A percentile compares a stretch with the other conserved stretches of the same genome.
phyloP scores from a whole-genome alignment of 495 filamentous ascomycete genomes.

The Aspergillus heteromorphus region DNA sequence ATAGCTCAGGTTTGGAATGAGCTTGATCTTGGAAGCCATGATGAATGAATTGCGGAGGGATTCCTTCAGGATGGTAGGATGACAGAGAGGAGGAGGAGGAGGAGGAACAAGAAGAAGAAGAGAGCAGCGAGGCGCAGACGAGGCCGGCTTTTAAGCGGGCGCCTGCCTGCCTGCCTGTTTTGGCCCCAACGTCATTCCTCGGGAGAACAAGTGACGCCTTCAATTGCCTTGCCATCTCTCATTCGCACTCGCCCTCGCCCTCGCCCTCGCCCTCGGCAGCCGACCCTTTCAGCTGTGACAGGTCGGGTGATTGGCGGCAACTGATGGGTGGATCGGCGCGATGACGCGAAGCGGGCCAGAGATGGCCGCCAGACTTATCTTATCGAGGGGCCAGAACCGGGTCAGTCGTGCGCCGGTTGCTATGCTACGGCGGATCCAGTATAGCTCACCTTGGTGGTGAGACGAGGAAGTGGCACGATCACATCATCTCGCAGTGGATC shows the following conservation, averaged over 20 bases:
- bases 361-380: background rate
- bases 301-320: background rate
- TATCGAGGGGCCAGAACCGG: background rate
- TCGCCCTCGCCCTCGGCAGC: background rate
- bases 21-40: constrained; percentile 38
- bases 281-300: background rate
- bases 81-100: background rate
- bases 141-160: background rate
- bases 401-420: too few relatives aligned
- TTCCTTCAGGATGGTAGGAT: background rate
- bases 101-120: too few relatives aligned
- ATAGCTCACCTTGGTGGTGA: background rate
- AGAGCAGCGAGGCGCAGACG: background rate
- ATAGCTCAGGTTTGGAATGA: constrained; percentile 59
- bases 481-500: background rate
- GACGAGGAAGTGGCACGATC: background rate
- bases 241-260: background rate
- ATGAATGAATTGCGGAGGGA: constrained; percentile 2
- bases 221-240: too few relatives aligned
- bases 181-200: too few relatives aligned
- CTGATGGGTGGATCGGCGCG: background rate
- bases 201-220: too few relatives aligned
- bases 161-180: too few relatives aligned
- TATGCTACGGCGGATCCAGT: too few relatives aligned
- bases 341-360: background rate